Conservation (phyloP, 352 stramenopile species). For the Pythium aristosporum region DNA sequence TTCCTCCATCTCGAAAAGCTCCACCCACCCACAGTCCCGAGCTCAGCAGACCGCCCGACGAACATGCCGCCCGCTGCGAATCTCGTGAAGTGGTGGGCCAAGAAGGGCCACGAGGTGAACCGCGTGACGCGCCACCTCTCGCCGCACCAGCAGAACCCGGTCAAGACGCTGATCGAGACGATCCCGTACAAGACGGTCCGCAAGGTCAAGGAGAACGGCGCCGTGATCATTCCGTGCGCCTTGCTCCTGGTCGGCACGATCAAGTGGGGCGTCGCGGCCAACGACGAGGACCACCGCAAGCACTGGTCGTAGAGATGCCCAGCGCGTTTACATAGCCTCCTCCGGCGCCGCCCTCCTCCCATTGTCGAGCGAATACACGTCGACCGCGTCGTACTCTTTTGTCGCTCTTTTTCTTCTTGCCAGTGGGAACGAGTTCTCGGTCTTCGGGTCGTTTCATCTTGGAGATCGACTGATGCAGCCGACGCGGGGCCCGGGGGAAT, state of each 20-base stretch:
- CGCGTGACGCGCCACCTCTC: conserved; percentile 71
- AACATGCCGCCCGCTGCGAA: conserved; percentile 44
- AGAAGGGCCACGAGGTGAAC: conserved; percentile 60
- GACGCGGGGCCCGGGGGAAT: background rate
- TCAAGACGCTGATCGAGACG: conserved; percentile 68
- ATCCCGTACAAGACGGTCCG: conserved; percentile 74
- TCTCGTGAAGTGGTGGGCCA: conserved; percentile 74
- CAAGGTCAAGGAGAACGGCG: conserved; percentile 82
- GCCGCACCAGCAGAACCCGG: conserved; percentile 63
- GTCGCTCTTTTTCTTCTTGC: background rate
- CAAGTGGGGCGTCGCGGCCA: conserved; percentile 69
- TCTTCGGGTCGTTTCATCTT: background rate
- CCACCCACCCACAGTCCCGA: background rate
- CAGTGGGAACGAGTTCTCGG: background rate
- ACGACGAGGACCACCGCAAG: conserved; percentile 75
- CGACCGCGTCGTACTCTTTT: background rate
- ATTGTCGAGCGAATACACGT: conserved; percentile 1
- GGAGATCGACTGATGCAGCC: background rate
- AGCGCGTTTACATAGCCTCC: background rate
- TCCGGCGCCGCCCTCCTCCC: background rate
- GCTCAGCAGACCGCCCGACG: background rate
- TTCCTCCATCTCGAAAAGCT: background rate
- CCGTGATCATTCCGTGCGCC: conserved; percentile 62
- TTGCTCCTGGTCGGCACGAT: conserved; percentile 67
- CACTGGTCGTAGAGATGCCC: conserved; percentile 65